phyloP scores from a whole-genome alignment of 2,329 filamentous ascomycete species.

The Aspergillus cejpii region DNA sequence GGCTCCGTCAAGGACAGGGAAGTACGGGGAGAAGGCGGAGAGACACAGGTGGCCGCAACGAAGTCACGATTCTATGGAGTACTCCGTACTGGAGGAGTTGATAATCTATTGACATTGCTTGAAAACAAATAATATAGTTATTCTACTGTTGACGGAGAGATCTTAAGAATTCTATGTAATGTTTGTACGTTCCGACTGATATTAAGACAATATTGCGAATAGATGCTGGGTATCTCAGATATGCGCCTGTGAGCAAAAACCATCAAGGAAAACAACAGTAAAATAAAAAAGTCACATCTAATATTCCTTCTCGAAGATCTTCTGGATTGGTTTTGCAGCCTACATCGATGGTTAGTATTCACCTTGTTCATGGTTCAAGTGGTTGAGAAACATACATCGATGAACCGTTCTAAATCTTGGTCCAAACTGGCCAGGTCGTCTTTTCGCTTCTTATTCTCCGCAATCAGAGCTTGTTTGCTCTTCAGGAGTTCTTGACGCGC shows the following conservation, averaged over 20 bases:
- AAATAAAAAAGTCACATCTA: constrained; percentile 14
- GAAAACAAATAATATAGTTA: too few species aligned
- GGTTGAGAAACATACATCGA: constrained; percentile 60
- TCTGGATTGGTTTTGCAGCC: constrained; percentile 83
- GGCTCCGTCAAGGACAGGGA: background rate
- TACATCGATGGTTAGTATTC: constrained; percentile 33
- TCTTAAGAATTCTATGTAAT: too few species aligned
- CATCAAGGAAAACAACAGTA: background rate
- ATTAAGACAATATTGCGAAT: background rate
- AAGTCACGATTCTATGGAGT: background rate
- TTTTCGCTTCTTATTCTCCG: constrained; percentile 84
- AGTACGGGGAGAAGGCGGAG: constrained; percentile 10
- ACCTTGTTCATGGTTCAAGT: background rate
- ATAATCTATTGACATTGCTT: too few species aligned
- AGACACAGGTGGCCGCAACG: constrained; percentile 1
- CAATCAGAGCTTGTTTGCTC: constrained; percentile 62
- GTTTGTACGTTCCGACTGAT: too few species aligned
- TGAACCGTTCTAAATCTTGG: constrained; percentile 86
- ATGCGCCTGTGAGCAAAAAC: constrained; percentile 17
- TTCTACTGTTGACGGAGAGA: too few species aligned
- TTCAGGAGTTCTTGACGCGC: constrained; percentile 70
- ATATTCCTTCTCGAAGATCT: constrained; percentile 70
- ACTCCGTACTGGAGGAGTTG: too few species aligned
- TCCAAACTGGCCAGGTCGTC: constrained; percentile 89
- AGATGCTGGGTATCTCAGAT: constrained; percentile 22